Conservation (phyloP, 805 yeast genomes). For the Ogataea nitratoaversa region DNA sequence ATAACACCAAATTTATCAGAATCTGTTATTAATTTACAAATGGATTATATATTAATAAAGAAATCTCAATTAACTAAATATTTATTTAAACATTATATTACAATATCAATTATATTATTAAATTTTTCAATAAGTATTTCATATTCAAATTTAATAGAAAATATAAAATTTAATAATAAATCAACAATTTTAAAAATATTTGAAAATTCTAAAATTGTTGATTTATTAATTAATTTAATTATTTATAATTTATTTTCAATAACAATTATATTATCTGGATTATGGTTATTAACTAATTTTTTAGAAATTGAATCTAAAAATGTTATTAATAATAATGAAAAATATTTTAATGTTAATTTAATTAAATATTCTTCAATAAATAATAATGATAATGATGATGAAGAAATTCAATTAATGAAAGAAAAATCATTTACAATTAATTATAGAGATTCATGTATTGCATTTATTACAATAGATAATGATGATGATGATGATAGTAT, state of each 20-base stretch:
- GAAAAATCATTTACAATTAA: constrained; percentile 50
- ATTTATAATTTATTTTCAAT: constrained; percentile 26
- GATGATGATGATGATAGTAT: constrained; percentile 29
- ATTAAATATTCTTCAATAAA: constrained; percentile 36
- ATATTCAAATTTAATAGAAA: not conserved
- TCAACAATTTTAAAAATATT: no score
- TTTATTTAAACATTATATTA: constrained; percentile 44
- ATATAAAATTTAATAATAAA: no score
- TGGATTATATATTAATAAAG: constrained; percentile 51
- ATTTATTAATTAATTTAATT: constrained; percentile 30
- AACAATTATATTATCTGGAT: constrained; percentile 37
- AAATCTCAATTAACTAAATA: constrained; percentile 44
- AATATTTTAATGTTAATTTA: constrained; percentile 50
- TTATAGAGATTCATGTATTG: constrained; percentile 72
- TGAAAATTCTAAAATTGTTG: constrained; percentile 19
- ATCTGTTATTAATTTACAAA: constrained; percentile 58
- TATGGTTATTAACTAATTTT: constrained; percentile 41
- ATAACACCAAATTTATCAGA: constrained; percentile 56
- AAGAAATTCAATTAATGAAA: constrained; percentile 24
- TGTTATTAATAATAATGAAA: constrained; percentile 32
- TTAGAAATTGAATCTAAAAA: constrained; percentile 38
- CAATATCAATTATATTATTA: constrained; percentile 17
- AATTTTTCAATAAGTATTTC: not conserved
- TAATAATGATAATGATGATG: constrained; percentile 7
- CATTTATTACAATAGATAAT: constrained; percentile 45